phyloP scores from a whole-genome alignment of 495 filamentous ascomycete species.

The Talaromyces proteolyticus region DNA sequence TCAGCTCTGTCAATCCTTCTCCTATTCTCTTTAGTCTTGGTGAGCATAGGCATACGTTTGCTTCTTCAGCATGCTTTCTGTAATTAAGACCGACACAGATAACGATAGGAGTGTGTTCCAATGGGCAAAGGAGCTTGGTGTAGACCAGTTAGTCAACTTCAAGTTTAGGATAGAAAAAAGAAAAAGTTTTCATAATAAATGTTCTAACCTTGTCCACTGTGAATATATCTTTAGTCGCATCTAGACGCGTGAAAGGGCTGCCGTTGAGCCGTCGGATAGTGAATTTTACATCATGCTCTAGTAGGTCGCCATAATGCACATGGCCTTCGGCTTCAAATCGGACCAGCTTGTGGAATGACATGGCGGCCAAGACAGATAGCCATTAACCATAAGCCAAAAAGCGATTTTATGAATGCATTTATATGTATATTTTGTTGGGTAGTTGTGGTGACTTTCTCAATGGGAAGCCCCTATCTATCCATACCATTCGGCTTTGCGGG shows the following conservation, averaged over 20 bases:
- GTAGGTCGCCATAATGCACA: constrained; percentile 12
- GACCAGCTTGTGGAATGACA: constrained; percentile 13
- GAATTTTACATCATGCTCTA: constrained; percentile 5
- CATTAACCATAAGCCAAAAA: no score
- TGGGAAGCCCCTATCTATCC: no score
- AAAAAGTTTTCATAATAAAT: not conserved
- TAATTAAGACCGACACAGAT: constrained; percentile 73
- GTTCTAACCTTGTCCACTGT: not conserved
- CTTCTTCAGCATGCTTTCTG: constrained; percentile 51
- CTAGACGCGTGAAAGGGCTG: constrained; percentile 6
- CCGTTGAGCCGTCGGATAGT: constrained; percentile 10
- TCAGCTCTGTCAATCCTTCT: not conserved
- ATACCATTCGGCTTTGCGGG: no score
- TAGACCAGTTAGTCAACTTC: not conserved
- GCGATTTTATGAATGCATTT: no score
- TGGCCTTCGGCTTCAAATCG: constrained; percentile 8
- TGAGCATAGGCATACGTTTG: constrained; percentile 26
- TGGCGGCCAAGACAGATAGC: no score
- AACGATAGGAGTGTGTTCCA: constrained; percentile 21
- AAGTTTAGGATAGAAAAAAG: not conserved
- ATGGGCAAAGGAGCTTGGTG: not conserved
- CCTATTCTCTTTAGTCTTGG: not conserved
- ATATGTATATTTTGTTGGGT: no score
- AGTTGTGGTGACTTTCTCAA: no score
- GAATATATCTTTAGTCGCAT: constrained; percentile 4